Evolutionary conservation across 164 flowering plant species (phyloP).

Genomic region (Berberis vulgaris): DNA sequence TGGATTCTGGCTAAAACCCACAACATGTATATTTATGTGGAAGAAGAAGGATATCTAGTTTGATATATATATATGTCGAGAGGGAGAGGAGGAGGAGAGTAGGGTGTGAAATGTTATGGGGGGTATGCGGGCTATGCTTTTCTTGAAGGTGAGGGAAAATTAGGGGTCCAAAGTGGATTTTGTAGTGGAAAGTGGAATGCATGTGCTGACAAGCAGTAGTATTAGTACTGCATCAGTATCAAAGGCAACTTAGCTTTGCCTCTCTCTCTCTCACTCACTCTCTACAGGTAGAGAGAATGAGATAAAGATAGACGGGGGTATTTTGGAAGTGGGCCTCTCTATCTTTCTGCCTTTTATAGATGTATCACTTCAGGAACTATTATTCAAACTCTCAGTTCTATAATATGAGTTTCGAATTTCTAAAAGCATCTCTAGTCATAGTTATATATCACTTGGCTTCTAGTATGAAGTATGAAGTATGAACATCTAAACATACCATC

Average conservation of each 20-base stretch:
- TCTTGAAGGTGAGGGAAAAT: constrained; percentile 64
- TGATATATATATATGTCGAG: constrained; percentile 9
- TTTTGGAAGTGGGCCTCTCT: constrained; percentile 27
- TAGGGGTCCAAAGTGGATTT: constrained; percentile 71
- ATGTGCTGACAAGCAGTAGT: constrained; percentile 80
- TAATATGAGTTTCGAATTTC: too few relatives aligned
- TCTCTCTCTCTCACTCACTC: constrained; percentile 22
- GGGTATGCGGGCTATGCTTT: constrained; percentile 47
- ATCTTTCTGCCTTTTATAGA: constrained; percentile 13
- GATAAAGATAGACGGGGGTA: constrained; percentile 9
- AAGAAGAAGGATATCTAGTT: background rate
- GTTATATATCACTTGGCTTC: too few relatives aligned
- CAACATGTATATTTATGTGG: background rate
- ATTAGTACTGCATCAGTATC: constrained; percentile 29
- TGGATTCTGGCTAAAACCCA: background rate
- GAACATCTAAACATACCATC: too few relatives aligned
- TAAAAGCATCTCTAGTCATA: too few relatives aligned
- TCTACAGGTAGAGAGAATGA: constrained; percentile 3
- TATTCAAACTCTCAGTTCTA: too few relatives aligned
- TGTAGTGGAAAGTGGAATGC: constrained; percentile 86
- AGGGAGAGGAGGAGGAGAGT: constrained; percentile 9
- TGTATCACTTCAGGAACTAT: constrained; percentile 8
- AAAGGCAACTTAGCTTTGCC: constrained; percentile 59
- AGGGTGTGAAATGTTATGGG: constrained; percentile 19
- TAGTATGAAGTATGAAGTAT: too few relatives aligned